Conservation (phyloP, 306 rosid species). For the Medicago ruthenica region DNA sequence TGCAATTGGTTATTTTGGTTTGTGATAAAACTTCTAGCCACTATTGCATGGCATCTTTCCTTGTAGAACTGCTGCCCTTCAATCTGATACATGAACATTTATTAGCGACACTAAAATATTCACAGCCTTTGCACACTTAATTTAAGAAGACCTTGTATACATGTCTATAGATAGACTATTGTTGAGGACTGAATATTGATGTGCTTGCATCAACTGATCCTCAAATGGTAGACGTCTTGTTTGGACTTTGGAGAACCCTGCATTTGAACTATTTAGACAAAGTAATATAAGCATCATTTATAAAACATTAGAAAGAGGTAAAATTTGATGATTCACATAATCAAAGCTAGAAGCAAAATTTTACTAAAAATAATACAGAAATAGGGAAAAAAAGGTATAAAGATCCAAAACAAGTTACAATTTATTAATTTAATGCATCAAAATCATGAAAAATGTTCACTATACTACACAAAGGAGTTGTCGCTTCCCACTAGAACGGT, state of each 20-base stretch:
- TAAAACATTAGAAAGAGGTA: too few species aligned
- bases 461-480: not conserved
- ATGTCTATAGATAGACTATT: constrained; percentile 13
- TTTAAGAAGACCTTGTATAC: not conserved
- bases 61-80: constrained; percentile 27
- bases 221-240: constrained; percentile 11
- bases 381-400: not conserved
- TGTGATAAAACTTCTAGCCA: not conserved
- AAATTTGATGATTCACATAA: too few species aligned
- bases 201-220: constrained; percentile 32
- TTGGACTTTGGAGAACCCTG: constrained; percentile 6
- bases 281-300: too few species aligned
- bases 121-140: not conserved
- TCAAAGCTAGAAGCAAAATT: not conserved
- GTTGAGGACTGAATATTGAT: constrained; percentile 18
- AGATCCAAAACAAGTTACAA: not conserved
- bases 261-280: too few species aligned
- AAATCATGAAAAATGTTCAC: not conserved
- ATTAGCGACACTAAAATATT: not conserved
- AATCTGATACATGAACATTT: constrained; percentile 19
- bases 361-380: not conserved
- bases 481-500: not conserved
- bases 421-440: not conserved
- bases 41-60: constrained; percentile 22
- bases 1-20: constrained; percentile 22